These are phyloP conservation scores for Nakaseomyces nivariensis DNA, from an alignment of 1,139 yeast species.

Conservation along the genomic window DNA sequence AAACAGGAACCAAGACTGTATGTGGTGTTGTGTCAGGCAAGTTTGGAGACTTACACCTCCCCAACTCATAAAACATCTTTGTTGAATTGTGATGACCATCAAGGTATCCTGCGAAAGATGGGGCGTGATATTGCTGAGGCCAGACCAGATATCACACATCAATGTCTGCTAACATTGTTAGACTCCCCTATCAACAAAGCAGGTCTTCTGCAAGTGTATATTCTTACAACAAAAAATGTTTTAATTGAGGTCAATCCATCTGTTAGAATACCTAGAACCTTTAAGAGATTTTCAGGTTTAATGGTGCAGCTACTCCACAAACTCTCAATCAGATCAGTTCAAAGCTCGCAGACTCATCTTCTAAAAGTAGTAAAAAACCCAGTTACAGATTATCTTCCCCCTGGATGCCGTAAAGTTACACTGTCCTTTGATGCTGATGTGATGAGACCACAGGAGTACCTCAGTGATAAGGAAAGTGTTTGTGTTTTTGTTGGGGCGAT, in stretches of 20 bases:
- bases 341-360: slow-evolving; percentile 82
- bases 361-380: slow-evolving; percentile 94
- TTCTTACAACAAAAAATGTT: slow-evolving; percentile 91
- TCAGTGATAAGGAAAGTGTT: slow-evolving; percentile 83
- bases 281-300: slow-evolving; percentile 91
- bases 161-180: slow-evolving; percentile 80
- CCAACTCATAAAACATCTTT: slow-evolving; percentile 73
- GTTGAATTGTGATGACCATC: slow-evolving; percentile 96
- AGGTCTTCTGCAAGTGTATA: slow-evolving; percentile 90
- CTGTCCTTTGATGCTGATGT: slow-evolving; percentile 91
- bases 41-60: slow-evolving; percentile 88
- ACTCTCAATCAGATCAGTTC: slow-evolving; percentile 80
- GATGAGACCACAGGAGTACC: slow-evolving; percentile 75
- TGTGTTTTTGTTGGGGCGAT: slow-evolving; percentile 98
- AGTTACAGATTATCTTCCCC: slow-evolving; percentile 90
- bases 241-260: slow-evolving; percentile 91
- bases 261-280: slow-evolving; percentile 95
- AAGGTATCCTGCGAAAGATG: slow-evolving; percentile 88
- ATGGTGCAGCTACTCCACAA: slow-evolving; percentile 95
- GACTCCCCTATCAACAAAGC: slow-evolving; percentile 97
- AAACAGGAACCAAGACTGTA: slow-evolving; percentile 77
- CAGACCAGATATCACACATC: slow-evolving; percentile 95
- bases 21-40: slow-evolving; percentile 90
- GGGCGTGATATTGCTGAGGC: slow-evolving; percentile 97
- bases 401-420: slow-evolving; percentile 88